These are phyloP conservation scores for Takakia lepidozioides DNA, from an alignment of 225 moss, liverwort and hornwort genomes.

Conservation along the genomic window DNA sequence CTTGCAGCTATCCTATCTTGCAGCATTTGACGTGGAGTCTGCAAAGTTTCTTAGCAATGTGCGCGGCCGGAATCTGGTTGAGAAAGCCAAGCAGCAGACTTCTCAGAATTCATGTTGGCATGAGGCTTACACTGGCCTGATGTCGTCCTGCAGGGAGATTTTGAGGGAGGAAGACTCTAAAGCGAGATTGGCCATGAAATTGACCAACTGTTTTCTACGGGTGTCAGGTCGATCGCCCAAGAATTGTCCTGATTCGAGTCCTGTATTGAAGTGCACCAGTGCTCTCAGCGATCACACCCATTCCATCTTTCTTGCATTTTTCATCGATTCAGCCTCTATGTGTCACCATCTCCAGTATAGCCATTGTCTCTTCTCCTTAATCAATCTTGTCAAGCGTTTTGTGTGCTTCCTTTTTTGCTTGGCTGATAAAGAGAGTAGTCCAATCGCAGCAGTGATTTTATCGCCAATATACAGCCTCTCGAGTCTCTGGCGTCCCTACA, in stretches of 20 bases:
- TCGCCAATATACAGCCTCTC: no score
- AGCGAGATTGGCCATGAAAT: constrained; percentile 64
- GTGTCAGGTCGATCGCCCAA: constrained; percentile 60
- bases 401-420: no score
- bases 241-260: constrained; percentile 47
- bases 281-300: constrained; percentile 58
- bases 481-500: no score
- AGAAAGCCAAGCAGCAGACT: constrained; percentile 48
- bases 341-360: constrained; percentile 85
- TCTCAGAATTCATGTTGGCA: constrained; percentile 84
- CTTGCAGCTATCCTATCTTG: no score
- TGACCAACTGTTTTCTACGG: constrained; percentile 80
- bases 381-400: background rate
- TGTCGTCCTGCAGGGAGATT: constrained; percentile 66
- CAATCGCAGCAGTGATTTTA: no score
- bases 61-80: constrained; percentile 48
- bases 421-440: no score
- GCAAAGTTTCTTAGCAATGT: constrained; percentile 35
- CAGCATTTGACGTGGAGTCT: constrained; percentile 53
- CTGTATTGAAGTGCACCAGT: constrained; percentile 53
- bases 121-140: constrained; percentile 54
- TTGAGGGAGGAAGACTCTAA: constrained; percentile 67
- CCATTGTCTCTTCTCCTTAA: background rate
- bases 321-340: constrained; percentile 78
- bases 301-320: constrained; percentile 76